Evolutionary conservation across 164 flowering plant genomes (phyloP).

Genomic region (Vitis cinerea): DNA sequence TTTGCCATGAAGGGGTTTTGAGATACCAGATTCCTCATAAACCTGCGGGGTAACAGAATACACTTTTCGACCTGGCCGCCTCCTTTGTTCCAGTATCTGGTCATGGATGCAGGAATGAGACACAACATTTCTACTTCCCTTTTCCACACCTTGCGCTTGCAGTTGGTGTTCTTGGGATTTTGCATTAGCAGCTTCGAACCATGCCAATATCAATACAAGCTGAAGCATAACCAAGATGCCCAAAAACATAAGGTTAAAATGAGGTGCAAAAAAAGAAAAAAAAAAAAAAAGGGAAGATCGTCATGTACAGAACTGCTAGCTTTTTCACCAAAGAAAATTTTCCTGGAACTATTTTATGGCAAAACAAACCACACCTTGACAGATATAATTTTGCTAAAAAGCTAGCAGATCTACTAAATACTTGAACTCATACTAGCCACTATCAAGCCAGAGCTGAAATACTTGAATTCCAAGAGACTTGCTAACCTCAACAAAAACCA

Average conservation of each 20-base stretch:
- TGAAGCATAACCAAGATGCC: constrained; percentile 21
- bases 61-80: constrained; percentile 78
- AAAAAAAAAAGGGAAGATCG: not conserved
- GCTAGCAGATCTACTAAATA: not conserved
- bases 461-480: not conserved
- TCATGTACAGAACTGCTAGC: too few species aligned
- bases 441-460: not conserved
- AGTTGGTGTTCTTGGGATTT: constrained; percentile 28
- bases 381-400: not conserved
- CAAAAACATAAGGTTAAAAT: not conserved
- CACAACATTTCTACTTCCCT: constrained; percentile 34
- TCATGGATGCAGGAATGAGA: constrained; percentile 99
- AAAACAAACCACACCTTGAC: too few species aligned
- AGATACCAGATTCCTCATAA: constrained; percentile 44
- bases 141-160: constrained; percentile 33
- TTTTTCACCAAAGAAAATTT: too few species aligned
- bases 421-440: not conserved
- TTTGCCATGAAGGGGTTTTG: constrained; percentile 38
- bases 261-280: not conserved
- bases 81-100: constrained; percentile 85
- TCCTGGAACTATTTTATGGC: too few species aligned
- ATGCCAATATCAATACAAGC: constrained; percentile 53
- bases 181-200: constrained; percentile 36
- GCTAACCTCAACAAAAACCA: not conserved
- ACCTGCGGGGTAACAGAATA: constrained; percentile 91